Evolutionary conservation across 2,329 filamentous ascomycete genomes (phyloP), one percentile per base, ranked within the genome.

Genomic region (Periconia digitata): DNA sequence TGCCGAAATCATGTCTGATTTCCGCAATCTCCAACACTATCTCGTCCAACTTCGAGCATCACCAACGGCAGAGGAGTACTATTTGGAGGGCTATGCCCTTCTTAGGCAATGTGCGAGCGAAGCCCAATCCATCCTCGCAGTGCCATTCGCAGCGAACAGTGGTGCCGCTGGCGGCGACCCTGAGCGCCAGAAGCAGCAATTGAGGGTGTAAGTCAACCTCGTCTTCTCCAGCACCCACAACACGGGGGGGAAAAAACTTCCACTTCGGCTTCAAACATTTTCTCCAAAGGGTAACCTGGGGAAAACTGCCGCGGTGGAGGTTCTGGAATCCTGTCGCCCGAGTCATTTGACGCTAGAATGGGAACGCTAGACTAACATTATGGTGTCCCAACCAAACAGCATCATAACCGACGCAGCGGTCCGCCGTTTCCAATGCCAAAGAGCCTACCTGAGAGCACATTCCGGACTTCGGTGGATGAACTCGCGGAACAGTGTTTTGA

Each of bases 1-100:
- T 55, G 75, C 81, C 40, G 83, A 86, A 67, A 78, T 86, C 63
- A 82, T 86, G 73, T 79, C 78, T 54, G 83, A 86, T 70, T 86
- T 83, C 63, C 80, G 82, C 44, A 82, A 80, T 47, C 70, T 85
- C 3, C 79, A 85, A 54, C 68, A 79, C 53, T 81, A 84, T 62
- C 81, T 85, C 47, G 74, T 77, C 23, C 75, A 81, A 51, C 75
- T 82, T 49, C 76, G 77, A 49, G 73, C 76, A 22, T 74, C 74
- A 17, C 74, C 78, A 23, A 73, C 77, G 4, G 71, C 77, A 35
- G 79, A 82, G 44, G 80, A 84, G 53, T 79, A 78, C 64, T 76
- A 81, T 56, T 78, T 82, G 51, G 79, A 83, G 53, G 83, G 83
- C 47, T 85, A 82, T 60, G 73, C 74, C 21, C 68, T 85, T 21